Base-by-base conservation (phyloP, 108 stramenopile genomes). In the Aurantiochytrium sp. region DNA sequence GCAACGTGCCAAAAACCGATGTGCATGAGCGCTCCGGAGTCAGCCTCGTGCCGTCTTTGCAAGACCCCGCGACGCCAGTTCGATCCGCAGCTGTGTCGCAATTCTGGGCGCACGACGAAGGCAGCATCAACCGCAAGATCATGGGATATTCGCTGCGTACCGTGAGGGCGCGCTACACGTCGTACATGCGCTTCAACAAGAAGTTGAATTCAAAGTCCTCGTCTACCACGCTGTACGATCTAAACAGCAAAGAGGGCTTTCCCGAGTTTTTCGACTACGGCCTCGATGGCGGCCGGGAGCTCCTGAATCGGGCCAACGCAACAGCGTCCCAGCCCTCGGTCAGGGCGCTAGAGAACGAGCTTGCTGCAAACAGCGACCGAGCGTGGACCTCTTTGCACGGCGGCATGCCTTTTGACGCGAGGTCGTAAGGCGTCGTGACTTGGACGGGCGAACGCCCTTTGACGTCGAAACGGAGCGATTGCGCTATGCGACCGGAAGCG, bases 121-220 rank as follows among this genome's bases (percentile, higher is more conserved):
- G 1, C 15, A 27, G 59, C 27, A 22, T 48, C 6, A 48, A 81
- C 1, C 39, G 73, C 50, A 81, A n/a, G 30, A 48, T 27, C 24
- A 81, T 81, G 73, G 73, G 73, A 24, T 81, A 81, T 24, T 81
- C 73, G n/a, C 39, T 81, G 6, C 73, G 73, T 19, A 81, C 73
- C 27, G n/a, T 81, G 73, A 6, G 32, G 6, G n/a, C 21, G 21
- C 73, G 73, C 42, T 81, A 81, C 45, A 81, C 45, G 45, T 12
- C 6, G 12, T 81, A 81, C 45, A 81, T 81, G 73, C 10, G 19
- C 12, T 81, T 81, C 30, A 39, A 37, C n/a, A 81, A 48, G 45
- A 48, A 41, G 6, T 19, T 48, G 12, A 6, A 24, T 6, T 48
- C 73, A 1, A 81, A 15, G 39, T 37, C 45, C 15, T 12, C 1